These are phyloP conservation scores for Globisporangium paddicum DNA, from an alignment of 352 stramenopile genomes.

Conservation along the genomic window DNA sequence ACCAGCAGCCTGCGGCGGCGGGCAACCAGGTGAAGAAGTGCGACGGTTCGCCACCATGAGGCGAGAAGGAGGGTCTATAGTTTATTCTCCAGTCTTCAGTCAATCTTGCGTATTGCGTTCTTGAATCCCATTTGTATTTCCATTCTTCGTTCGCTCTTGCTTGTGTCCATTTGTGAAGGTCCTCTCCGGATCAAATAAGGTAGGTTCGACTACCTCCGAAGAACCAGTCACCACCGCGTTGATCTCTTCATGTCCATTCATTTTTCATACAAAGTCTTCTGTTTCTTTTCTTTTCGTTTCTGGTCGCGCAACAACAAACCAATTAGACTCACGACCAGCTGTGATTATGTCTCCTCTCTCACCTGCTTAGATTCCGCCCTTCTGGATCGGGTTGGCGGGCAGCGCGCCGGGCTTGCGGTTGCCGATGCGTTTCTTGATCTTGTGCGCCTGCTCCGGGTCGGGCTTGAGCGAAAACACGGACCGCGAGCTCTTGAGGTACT, in stretches of 20 bases:
- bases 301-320: background rate
- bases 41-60: background rate
- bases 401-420: conserved; percentile 58
- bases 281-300: background rate
- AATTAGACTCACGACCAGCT: background rate
- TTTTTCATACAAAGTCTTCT: background rate
- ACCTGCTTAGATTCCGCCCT: conserved; percentile 45
- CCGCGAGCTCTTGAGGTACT: conserved; percentile 81
- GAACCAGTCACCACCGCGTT: no score
- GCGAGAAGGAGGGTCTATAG: background rate
- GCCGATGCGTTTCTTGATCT: conserved; percentile 75
- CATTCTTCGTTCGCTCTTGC: no score
- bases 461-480: conserved; percentile 67
- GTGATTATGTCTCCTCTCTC: background rate
- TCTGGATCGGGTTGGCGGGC: conserved; percentile 58
- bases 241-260: background rate
- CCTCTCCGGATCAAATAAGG: background rate
- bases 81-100: no score
- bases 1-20: background rate
- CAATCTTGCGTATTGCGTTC: no score
- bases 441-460: conserved; percentile 68
- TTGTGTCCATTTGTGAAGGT: background rate
- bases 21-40: background rate
- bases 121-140: no score
- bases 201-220: no score